Evolutionary conservation across 1,284 basidiomycete genomes (phyloP).

Genomic region (Apiotrichum siamense): DNA sequence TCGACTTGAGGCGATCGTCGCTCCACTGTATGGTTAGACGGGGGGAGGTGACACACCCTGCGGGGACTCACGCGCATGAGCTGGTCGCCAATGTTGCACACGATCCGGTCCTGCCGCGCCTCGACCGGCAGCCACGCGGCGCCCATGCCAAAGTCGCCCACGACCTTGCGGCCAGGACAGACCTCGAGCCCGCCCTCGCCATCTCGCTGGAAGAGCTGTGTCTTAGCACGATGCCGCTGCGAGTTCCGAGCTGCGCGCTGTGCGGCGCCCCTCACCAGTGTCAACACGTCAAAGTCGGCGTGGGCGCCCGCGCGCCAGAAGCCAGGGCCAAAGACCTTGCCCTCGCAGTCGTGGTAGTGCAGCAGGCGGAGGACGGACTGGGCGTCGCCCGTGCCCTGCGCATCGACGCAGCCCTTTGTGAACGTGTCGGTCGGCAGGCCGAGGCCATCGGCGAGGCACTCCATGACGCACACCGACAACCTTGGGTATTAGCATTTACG

Average conservation of each 20-base stretch:
- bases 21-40: constrained; percentile 21
- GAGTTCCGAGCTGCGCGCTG: too few species aligned
- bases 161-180: constrained; percentile 31
- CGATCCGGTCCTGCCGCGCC: constrained; percentile 28
- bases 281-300: constrained; percentile 35
- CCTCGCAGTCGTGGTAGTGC: constrained; percentile 33
- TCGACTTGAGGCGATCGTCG: constrained; percentile 32
- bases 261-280: neutral
- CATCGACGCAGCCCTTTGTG: constrained; percentile 25
- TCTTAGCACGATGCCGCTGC: neutral
- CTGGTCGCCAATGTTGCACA: constrained; percentile 39
- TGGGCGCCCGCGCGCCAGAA: constrained; percentile 37
- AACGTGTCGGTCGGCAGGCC: constrained; percentile 27
- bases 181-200: constrained; percentile 35
- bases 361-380: constrained; percentile 28
- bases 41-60: too few species aligned
- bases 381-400: constrained; percentile 22
- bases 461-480: constrained; percentile 29
- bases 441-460: constrained; percentile 31
- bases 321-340: constrained; percentile 28
- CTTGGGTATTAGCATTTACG: neutral
- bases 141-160: constrained; percentile 35
- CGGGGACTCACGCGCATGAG: constrained; percentile 14
- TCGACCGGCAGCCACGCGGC: constrained; percentile 26
- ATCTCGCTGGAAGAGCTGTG: constrained; percentile 30